A percentile compares a stretch with the other conserved stretches of the same genome.
phyloP scores from a whole-genome alignment of 2,329 filamentous ascomycete species.

The Aspergillus candidus region DNA sequence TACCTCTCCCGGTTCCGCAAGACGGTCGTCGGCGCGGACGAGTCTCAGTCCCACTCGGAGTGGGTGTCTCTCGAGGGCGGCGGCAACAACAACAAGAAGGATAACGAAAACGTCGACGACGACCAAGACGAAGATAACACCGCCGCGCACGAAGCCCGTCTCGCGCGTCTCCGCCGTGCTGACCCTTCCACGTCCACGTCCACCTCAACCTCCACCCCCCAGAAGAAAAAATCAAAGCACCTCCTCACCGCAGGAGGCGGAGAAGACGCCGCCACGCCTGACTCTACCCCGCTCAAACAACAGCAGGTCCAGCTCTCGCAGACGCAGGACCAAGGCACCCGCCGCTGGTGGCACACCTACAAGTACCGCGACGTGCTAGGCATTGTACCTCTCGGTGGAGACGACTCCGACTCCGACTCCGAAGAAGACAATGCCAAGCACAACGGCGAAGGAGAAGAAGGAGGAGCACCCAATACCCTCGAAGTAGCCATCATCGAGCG shows the following conservation, averaged over 20 bases:
- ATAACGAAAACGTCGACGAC: background rate
- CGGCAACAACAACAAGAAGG: background rate
- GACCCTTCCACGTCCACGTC: background rate
- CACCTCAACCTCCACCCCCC: constrained; percentile 5
- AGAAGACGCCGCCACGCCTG: constrained; percentile 11
- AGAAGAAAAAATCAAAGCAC: constrained; percentile 23
- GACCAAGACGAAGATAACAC: background rate
- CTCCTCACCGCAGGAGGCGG: constrained; percentile 7
- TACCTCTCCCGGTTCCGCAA: constrained; percentile 46
- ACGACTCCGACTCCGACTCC: constrained; percentile 17
- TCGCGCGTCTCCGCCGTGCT: constrained; percentile 7
- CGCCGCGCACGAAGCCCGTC: background rate
- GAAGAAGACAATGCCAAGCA: no score
- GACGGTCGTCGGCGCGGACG: constrained; percentile 35
- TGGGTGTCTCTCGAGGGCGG: constrained; percentile 29
- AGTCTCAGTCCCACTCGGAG: constrained; percentile 25
- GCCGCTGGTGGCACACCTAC: constrained; percentile 68
- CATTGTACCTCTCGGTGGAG: constrained; percentile 47
- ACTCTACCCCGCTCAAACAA: constrained; percentile 18
- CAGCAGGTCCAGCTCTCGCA: constrained; percentile 18
- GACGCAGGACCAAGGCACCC: constrained; percentile 22
- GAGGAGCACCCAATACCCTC: constrained; percentile 21
- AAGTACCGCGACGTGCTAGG: constrained; percentile 94
- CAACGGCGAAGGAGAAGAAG: constrained; percentile 30
- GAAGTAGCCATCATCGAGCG: constrained; percentile 88